phyloP scores from a whole-genome alignment of 1,139 yeast genomes.

The Taphrina betulina region DNA sequence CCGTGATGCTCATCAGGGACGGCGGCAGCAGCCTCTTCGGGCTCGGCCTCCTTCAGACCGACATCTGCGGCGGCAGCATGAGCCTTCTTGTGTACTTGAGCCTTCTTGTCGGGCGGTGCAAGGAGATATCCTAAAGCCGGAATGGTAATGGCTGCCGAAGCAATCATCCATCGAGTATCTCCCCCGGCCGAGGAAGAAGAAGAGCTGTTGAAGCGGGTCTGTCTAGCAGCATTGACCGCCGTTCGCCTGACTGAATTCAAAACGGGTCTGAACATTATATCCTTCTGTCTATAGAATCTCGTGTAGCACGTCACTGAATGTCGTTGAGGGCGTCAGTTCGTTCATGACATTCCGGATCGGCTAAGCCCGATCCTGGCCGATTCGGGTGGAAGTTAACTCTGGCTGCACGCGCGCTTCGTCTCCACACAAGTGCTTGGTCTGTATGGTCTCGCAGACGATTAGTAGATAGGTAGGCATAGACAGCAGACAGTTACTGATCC shows the following conservation, averaged over 20 bases:
- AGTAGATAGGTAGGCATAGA: too few species aligned
- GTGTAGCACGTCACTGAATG: too few species aligned
- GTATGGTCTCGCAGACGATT: too few species aligned
- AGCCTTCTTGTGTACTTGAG: slow-evolving; percentile 26
- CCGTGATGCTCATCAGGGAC: slow-evolving; percentile 29
- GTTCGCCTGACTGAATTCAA: slow-evolving; percentile 6
- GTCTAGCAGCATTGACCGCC: slow-evolving; percentile 10
- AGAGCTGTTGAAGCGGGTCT: slow-evolving; percentile 14
- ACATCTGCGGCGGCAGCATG: slow-evolving; percentile 19
- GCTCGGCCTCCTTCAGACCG: slow-evolving; percentile 23
- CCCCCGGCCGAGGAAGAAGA: slow-evolving; percentile 8
- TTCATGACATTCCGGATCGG: too few species aligned
- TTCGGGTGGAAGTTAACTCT: too few species aligned
- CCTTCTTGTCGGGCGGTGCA: slow-evolving; percentile 26
- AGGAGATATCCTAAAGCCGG: slow-evolving; percentile 32
- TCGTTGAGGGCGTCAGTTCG: too few species aligned
- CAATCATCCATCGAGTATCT: slow-evolving; percentile 25
- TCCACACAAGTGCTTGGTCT: too few species aligned
- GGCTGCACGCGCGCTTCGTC: too few species aligned
- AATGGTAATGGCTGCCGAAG: slow-evolving; percentile 25
- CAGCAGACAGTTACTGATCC: too few species aligned
- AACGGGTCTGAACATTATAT: slow-evolving; percentile 10
- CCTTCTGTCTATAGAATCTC: too few species aligned
- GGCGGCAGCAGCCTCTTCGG: slow-evolving; percentile 17
- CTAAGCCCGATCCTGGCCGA: too few species aligned